phyloP scores from a whole-genome alignment of 768 basidiomycete species.

The Tricholoma hemisulphureum region DNA sequence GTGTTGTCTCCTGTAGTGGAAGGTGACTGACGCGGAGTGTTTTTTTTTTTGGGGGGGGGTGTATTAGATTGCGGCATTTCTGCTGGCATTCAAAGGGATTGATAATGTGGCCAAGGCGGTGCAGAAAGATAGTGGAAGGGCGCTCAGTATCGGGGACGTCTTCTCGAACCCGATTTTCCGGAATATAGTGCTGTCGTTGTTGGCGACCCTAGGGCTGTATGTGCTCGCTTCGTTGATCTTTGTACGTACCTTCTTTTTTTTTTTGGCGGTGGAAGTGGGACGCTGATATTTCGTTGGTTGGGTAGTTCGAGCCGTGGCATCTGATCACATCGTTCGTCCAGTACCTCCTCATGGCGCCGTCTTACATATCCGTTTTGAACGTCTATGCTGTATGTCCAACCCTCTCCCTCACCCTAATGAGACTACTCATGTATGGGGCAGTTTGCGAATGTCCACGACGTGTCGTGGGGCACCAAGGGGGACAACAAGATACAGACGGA shows the following conservation, averaged over 20 bases:
- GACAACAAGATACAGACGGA: conserved; percentile 85
- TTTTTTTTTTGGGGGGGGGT: background rate
- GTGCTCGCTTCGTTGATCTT: conserved; percentile 79
- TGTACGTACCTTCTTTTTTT: conserved; percentile 46
- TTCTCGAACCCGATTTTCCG: conserved; percentile 81
- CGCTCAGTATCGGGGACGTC: conserved; percentile 54
- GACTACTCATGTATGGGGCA: conserved; percentile 28
- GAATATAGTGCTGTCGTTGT: conserved; percentile 80
- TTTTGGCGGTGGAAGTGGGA: background rate
- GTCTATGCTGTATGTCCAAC: conserved; percentile 67
- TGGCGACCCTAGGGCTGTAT: conserved; percentile 90
- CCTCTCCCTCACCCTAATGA: background rate
- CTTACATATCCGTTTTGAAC: conserved; percentile 91
- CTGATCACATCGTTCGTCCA: conserved; percentile 97
- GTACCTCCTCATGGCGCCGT: conserved; percentile 88
- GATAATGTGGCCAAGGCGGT: conserved; percentile 47
- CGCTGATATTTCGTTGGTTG: conserved; percentile 3
- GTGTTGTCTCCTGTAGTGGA: conserved; percentile 15
- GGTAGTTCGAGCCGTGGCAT: conserved; percentile 94
- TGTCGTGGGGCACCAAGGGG: conserved; percentile 96
- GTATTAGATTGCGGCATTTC: conserved; percentile 66
- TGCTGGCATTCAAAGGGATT: conserved; percentile 82
- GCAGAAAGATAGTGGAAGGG: conserved; percentile 30
- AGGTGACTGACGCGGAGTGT: too few relatives aligned
- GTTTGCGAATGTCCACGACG: conserved; percentile 89